These are phyloP conservation scores for Debaryomyces sp. DNA, from an alignment of 1,139 yeast genomes.

Conservation along the genomic window DNA sequence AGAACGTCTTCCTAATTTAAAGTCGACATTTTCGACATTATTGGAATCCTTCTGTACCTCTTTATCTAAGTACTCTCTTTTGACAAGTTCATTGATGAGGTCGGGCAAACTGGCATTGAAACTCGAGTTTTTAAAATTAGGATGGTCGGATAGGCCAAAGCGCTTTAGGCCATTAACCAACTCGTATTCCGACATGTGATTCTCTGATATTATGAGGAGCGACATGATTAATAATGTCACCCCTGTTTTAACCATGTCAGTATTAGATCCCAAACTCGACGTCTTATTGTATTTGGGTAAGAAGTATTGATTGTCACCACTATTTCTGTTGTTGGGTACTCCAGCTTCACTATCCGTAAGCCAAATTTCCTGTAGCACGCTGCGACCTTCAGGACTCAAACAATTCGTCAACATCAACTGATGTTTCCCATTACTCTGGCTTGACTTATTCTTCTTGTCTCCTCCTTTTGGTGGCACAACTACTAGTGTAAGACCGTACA, in stretches of 20 bases:
- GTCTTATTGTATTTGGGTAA: constrained; percentile 19
- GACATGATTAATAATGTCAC: constrained; percentile 28
- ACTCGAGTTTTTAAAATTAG: constrained; percentile 25
- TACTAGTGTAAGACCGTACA: constrained; percentile 36
- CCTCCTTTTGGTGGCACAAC: constrained; percentile 19
- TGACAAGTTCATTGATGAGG: constrained; percentile 33
- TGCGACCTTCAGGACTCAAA: constrained; percentile 23
- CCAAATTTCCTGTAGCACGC: constrained; percentile 28
- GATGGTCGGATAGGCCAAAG: constrained; percentile 34
- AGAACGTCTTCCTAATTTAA: constrained; percentile 37
- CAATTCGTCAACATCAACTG: constrained; percentile 23
- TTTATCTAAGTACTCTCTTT: constrained; percentile 33
- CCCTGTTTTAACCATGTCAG: constrained; percentile 35
- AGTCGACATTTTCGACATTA: constrained; percentile 19
- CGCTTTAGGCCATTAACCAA: constrained; percentile 23
- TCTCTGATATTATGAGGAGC: constrained; percentile 36
- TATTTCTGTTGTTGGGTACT: constrained; percentile 15
- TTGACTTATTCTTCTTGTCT: constrained; percentile 11
- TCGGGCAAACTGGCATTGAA: constrained; percentile 26
- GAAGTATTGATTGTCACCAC: constrained; percentile 18
- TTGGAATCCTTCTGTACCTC: constrained; percentile 20
- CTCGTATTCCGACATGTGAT: constrained; percentile 33
- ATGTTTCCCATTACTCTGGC: constrained; percentile 12
- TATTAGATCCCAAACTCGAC: constrained; percentile 21
- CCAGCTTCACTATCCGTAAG: constrained; percentile 9